Evolutionary conservation across 768 basidiomycete genomes (phyloP), one percentile per base, ranked within the genome.

Genomic region (Russula griseocarnosa): DNA sequence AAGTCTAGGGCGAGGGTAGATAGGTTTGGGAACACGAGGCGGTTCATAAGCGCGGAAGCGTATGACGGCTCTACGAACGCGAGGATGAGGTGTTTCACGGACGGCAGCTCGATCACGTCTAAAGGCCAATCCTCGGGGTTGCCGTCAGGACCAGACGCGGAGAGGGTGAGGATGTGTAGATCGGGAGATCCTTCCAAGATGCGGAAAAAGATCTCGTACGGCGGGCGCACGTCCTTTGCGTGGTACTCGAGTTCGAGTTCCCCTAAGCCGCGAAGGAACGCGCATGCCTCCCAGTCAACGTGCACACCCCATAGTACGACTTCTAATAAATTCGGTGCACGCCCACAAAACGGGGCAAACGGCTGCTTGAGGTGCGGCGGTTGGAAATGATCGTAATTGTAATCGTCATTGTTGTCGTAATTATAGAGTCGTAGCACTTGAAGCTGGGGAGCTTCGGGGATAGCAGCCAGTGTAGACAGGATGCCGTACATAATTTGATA

Each of bases 271-370:
- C 69, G 66, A 28, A 87, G 76, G 67, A 83, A 77, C 0, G 56
- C 66, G 10, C 79, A 75, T 38, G 77, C 74, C 34, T 79, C 76
- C 89, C 89, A 91, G 61, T 85, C 79, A 38, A 90, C 72, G 65
- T 88, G 88, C 5, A 89, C 84, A 44, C 87, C 88, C 84, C 85
- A 88, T 30, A 91, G 76, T 11, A 76, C 75, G 38, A 83, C 72
- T 5, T 74, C 69, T 22, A 71, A 74, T 16, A 91, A 75, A 9
- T 75, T 78, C 1, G 89, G 89, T 9, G 75, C 73, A 20, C 78
- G 79, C 28, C 80, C 78, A 3, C 82, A 78, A 59, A 82, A 77
- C 69, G 90, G 85, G 20, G 82, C 77, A 13, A 79, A 74, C 24
- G 74, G 74, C 11, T 74, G 76, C 50, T 72, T 73, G 52, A 82